A percentile compares a stretch with the other conserved stretches of the same genome.
Conservation (phyloP, 2,329 filamentous ascomycete genomes). For the Sordariomycetes sp. region DNA sequence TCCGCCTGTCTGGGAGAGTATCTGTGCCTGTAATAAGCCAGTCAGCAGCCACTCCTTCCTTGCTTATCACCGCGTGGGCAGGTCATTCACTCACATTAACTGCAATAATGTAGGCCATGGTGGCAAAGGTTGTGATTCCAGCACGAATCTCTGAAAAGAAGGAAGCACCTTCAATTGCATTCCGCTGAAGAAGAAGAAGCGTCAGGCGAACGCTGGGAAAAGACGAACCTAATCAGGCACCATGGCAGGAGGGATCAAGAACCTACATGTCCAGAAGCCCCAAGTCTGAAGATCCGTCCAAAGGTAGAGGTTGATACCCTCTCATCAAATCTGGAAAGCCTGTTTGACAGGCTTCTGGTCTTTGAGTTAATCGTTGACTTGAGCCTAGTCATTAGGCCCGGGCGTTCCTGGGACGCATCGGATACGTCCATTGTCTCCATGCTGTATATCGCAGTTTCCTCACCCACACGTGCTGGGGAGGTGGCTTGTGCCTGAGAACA, state of each 20-base stretch:
- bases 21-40: constrained; percentile 14
- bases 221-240: background rate
- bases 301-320: constrained; percentile 26
- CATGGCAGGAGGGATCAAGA: background rate
- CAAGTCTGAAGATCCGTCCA: constrained; percentile 52
- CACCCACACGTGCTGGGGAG: background rate
- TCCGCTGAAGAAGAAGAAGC: constrained; percentile 32
- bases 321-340: constrained; percentile 16
- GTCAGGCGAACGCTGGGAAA: background rate
- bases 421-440: constrained; percentile 8
- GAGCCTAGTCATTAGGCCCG: constrained; percentile 3
- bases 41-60: background rate
- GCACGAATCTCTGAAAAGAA: constrained; percentile 73
- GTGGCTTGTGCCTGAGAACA: background rate
- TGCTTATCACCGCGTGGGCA: background rate
- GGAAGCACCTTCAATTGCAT: constrained; percentile 55
- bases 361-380: constrained; percentile 4
- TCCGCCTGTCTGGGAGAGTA: constrained; percentile 66
- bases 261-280: constrained; percentile 54
- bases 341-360: constrained; percentile 10
- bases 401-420: constrained; percentile 3
- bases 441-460: background rate
- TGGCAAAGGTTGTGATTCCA: constrained; percentile 69
- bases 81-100: constrained; percentile 40
- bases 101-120: constrained; percentile 79